Evolutionary conservation across 495 filamentous ascomycete genomes (phyloP), one percentile per base, ranked within the genome.

Genomic region (Neurospora tetrasperma): DNA sequence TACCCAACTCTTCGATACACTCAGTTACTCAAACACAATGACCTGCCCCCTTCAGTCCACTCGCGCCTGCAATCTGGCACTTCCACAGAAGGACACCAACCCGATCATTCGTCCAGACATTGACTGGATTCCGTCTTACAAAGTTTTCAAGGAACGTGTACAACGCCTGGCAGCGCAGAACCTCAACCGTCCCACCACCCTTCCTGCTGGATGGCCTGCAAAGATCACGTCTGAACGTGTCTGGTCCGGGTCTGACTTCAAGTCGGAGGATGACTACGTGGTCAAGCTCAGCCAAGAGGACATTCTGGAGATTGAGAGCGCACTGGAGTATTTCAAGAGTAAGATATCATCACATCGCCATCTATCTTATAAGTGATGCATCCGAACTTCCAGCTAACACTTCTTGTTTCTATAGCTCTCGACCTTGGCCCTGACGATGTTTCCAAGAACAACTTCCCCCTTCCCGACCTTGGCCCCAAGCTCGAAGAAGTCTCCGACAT

Each of bases 101-200:
- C 54, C 27, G 6, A 77, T 76, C 16, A 42, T 73, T 12, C 69
- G 79, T 5, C 79, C 79, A 23, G 75, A 79, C 42, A 80, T 79
- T 46, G 74, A 73, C 3, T 80, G 79, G 79, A 75, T 79, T n/a
- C 79, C 79, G 4, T 75, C 75, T 2, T 76, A 74, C 75, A 79
- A 80, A 71, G 74, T 76, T 43, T 79, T 71, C 75, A 76, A 75
- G 66, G 73, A 79, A 46, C 76, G 79, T 7, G 79, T 78, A 16
- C 75, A 78, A 71, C 71, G 71, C 18, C 73, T 79, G 38, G 73
- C 73, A 41, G 39, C 44, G 0, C 74, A 78, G 42, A 48, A 74
- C 69, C 75, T 71, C 0, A 44, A 80, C 70, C 77, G 79, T 12
- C 79, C 73, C 20, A 79, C 77, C 38, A 74, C 77, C 27, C 43